phyloP scores from a whole-genome alignment of 2,329 filamentous ascomycete species.

The Pseudocercospora eumusae region DNA sequence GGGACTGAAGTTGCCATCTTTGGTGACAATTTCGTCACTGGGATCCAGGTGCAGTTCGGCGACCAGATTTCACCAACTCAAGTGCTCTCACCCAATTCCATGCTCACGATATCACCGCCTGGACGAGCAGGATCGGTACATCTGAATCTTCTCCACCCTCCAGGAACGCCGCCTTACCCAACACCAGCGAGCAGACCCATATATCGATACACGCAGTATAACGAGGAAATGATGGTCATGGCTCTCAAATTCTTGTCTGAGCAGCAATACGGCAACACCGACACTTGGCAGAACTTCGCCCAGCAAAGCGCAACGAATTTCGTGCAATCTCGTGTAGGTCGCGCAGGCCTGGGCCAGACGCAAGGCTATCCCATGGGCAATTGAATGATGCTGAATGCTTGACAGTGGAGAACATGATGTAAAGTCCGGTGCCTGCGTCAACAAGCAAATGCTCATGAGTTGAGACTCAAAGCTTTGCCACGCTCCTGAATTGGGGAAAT shows the following conservation, averaged over 20 bases:
- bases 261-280: conserved; percentile 38
- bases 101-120: conserved; percentile 77
- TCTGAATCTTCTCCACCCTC: conserved; percentile 59
- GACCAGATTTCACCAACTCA: conserved; percentile 69
- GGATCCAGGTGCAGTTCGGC: conserved; percentile 83
- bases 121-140: conserved; percentile 68
- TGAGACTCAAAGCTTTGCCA: neutral
- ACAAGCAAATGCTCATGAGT: neutral
- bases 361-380: conserved; percentile 20
- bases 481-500: neutral
- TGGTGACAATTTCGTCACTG: conserved; percentile 76
- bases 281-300: conserved; percentile 37
- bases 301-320: conserved; percentile 34
- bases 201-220: conserved; percentile 47
- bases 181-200: conserved; percentile 37
- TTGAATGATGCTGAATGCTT: conserved; percentile 18
- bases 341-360: conserved; percentile 19
- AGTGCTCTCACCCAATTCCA: conserved; percentile 73
- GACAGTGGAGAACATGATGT: conserved; percentile 22
- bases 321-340: conserved; percentile 28
- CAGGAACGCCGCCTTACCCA: conserved; percentile 43
- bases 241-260: conserved; percentile 49
- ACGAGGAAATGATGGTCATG: conserved; percentile 61
- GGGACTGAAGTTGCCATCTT: conserved; percentile 86
- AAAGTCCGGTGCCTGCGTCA: conserved; percentile 55